Conservation (phyloP, 768 basidiomycete genomes). For the Gelatoporia subvermispora region DNA sequence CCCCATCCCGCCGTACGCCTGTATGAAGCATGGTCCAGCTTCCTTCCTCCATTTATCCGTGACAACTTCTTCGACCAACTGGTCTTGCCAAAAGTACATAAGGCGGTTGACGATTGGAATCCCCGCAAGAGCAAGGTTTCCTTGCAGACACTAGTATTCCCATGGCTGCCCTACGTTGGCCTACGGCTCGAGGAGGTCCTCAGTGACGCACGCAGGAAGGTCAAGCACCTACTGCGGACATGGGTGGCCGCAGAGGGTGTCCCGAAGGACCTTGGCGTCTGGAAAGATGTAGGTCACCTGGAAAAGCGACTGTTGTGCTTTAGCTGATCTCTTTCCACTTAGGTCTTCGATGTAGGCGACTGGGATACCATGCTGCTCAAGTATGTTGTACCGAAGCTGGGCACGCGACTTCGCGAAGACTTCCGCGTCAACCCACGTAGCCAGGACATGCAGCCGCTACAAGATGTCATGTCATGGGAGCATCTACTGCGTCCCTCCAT, state of each 20-base stretch:
- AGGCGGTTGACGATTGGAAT: conserved; percentile 82
- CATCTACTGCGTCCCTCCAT: conserved; percentile 68
- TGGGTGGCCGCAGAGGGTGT: conserved; percentile 74
- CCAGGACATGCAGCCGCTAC: conserved; percentile 82
- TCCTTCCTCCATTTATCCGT: conserved; percentile 85
- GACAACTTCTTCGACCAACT: conserved; percentile 97
- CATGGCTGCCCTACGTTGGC: conserved; percentile 91
- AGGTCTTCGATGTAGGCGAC: conserved; percentile 75
- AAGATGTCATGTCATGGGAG: conserved; percentile 74
- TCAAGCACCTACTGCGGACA: conserved; percentile 69
- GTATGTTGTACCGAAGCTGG: conserved; percentile 89
- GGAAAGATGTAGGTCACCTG: conserved; percentile 66
- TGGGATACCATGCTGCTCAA: conserved; percentile 93
- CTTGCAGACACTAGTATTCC: conserved; percentile 82
- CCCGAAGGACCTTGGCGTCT: conserved; percentile 69
- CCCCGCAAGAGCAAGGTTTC: conserved; percentile 51
- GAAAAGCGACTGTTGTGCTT: neutral
- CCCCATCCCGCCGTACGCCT: conserved; percentile 75
- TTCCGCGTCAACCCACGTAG: conserved; percentile 88
- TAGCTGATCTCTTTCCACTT: neutral
- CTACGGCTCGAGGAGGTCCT: conserved; percentile 79
- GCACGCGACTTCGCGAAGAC: conserved; percentile 71
- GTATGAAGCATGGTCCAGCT: conserved; percentile 83
- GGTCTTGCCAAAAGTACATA: conserved; percentile 86
- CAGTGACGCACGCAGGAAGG: conserved; percentile 80